A percentile compares a stretch with the other conserved stretches of the same genome.
Conservation (phyloP, 768 basidiomycete species). For the Suillus subaureus region DNA sequence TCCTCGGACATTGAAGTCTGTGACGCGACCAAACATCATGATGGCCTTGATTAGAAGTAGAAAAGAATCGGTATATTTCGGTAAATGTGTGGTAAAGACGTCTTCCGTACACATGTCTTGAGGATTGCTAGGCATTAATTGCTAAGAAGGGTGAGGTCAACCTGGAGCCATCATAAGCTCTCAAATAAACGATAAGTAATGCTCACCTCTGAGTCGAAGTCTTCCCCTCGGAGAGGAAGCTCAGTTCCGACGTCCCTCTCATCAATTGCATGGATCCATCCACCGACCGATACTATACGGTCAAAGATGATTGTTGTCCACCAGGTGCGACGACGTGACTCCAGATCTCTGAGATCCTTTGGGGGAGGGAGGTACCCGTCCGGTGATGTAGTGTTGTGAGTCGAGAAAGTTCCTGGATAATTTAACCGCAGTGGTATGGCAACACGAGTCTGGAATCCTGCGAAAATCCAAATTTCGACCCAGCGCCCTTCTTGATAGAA, state of each 20-base stretch:
- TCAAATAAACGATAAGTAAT: constrained; percentile 7
- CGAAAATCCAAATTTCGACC: constrained; percentile 93
- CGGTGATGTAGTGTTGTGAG: constrained; percentile 65
- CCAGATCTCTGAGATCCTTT: constrained; percentile 72
- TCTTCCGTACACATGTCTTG: constrained; percentile 67
- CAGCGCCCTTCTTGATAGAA: constrained; percentile 88
- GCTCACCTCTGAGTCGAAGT: constrained; percentile 76
- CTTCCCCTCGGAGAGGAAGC: constrained; percentile 70
- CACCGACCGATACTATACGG: constrained; percentile 77
- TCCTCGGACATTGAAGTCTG: constrained; percentile 80
- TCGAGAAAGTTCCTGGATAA: constrained; percentile 82
- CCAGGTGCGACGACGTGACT: constrained; percentile 82
- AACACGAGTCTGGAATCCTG: constrained; percentile 81
- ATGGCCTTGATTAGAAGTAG: constrained; percentile 79
- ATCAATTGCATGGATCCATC: constrained; percentile 85
- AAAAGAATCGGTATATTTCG: constrained; percentile 82
- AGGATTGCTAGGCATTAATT: constrained; percentile 68
- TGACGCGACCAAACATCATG: constrained; percentile 85
- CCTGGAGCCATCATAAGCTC: constrained; percentile 15
- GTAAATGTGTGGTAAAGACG: constrained; percentile 69
- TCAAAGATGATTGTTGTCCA: constrained; percentile 92
- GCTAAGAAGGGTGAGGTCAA: constrained; percentile 37
- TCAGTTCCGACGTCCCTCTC: constrained; percentile 86
- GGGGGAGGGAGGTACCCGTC: constrained; percentile 83
- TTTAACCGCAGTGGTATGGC: constrained; percentile 82